phyloP scores from a whole-genome alignment of 1,284 basidiomycete species.

The Schizophyllum amplum region DNA sequence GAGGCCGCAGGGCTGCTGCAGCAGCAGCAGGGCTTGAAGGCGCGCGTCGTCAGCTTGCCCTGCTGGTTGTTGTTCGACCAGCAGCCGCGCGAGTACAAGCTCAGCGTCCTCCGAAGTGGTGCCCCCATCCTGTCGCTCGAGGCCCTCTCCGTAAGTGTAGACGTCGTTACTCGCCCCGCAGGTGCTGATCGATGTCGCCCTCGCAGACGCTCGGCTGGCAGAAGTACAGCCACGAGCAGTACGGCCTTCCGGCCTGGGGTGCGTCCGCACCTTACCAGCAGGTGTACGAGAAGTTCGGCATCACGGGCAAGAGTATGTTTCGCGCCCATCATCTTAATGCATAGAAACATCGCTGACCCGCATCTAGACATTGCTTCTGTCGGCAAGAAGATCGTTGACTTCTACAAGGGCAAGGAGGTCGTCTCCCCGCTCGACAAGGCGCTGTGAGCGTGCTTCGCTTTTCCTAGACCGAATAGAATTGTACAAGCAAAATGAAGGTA shows the following conservation, averaged over 20 bases:
- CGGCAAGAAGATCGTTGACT: constrained; percentile 79
- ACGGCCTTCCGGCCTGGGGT: constrained; percentile 76
- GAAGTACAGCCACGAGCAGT: constrained; percentile 86
- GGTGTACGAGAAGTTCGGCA: constrained; percentile 85
- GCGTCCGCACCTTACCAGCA: constrained; percentile 85
- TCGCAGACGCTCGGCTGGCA: constrained; percentile 72
- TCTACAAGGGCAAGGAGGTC: constrained; percentile 75
- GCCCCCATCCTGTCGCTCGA: constrained; percentile 88
- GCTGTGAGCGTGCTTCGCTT: constrained; percentile 20
- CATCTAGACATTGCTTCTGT: constrained; percentile 64
- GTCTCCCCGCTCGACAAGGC: constrained; percentile 77
- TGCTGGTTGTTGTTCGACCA: constrained; percentile 88
- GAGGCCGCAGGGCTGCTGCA: constrained; percentile 79
- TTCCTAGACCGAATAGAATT: not conserved
- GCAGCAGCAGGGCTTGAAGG: constrained; percentile 64
- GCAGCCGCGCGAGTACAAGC: constrained; percentile 74
- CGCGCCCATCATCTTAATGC: constrained; percentile 1
- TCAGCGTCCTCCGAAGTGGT: constrained; percentile 82
- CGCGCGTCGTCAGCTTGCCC: constrained; percentile 81
- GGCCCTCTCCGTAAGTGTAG: constrained; percentile 54
- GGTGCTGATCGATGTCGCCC: constrained; percentile 2
- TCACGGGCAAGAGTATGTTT: constrained; percentile 68
- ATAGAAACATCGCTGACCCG: constrained; percentile 10
- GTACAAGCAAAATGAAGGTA: not conserved
- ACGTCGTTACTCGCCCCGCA: not conserved